These are phyloP conservation scores for Gnomoniopsis smithogilvyi DNA, from an alignment of 2,329 filamentous ascomycete species.

Conservation along the genomic window DNA sequence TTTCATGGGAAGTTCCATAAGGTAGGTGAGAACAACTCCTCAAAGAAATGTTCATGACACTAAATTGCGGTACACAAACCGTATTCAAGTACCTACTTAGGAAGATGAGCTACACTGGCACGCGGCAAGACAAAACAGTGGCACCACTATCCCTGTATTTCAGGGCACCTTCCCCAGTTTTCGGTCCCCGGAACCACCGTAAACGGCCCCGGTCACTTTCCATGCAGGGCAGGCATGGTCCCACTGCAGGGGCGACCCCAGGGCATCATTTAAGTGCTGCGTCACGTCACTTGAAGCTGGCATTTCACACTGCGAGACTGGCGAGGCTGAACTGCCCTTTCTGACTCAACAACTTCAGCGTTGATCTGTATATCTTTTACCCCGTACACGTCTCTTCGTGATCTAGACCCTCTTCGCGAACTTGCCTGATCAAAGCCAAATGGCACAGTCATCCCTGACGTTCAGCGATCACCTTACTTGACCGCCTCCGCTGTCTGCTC, in stretches of 20 bases:
- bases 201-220: neutral
- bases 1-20: no score
- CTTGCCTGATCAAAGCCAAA: neutral
- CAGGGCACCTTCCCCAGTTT: neutral
- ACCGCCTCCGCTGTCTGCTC: neutral
- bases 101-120: neutral
- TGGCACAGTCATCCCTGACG: neutral
- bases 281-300: neutral
- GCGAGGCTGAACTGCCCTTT: no score
- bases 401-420: neutral
- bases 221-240: neutral
- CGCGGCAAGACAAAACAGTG: neutral
- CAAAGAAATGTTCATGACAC: no score
- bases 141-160: neutral
- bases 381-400: neutral
- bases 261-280: neutral
- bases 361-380: neutral
- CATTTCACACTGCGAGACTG: neutral
- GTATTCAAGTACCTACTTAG: no score
- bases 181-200: neutral
- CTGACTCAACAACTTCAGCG: neutral
- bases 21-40: no score
- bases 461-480: neutral
- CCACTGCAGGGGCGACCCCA: neutral
- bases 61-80: no score